Evolutionary conservation across 306 rosid genomes (phyloP).

Genomic region (Carpinus viminea): DNA sequence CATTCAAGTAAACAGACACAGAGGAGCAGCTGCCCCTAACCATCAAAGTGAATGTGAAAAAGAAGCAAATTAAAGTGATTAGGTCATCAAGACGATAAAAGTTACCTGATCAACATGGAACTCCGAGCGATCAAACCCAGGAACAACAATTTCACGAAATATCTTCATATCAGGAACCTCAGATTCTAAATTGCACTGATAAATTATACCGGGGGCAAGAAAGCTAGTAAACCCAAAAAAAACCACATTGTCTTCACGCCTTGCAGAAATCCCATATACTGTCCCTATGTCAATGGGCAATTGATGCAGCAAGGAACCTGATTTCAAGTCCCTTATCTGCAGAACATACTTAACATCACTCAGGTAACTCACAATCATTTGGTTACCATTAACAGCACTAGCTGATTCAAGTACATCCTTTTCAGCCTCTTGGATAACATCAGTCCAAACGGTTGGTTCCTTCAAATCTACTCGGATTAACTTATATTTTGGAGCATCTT

Average conservation of each 20-base stretch:
- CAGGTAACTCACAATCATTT: constrained; percentile 78
- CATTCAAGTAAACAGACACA: constrained; percentile 9
- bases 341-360: constrained; percentile 85
- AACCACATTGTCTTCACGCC: constrained; percentile 63
- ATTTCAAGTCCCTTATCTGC: constrained; percentile 79
- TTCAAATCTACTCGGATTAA: constrained; percentile 76
- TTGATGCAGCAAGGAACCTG: constrained; percentile 77
- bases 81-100: background rate
- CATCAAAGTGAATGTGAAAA: constrained; percentile 7
- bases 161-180: constrained; percentile 69
- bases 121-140: constrained; percentile 76
- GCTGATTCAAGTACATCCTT: constrained; percentile 86
- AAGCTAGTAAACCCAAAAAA: constrained; percentile 83
- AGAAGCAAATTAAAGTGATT: constrained; percentile 6
- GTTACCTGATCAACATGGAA: constrained; percentile 77
- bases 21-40: background rate
- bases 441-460: constrained; percentile 73
- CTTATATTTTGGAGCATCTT: constrained; percentile 92
- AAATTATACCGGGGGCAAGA: constrained; percentile 82
- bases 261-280: constrained; percentile 66
- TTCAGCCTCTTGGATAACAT: constrained; percentile 70
- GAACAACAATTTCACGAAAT: constrained; percentile 75
- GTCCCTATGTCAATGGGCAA: constrained; percentile 91
- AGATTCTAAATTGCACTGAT: constrained; percentile 66
- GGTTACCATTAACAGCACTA: constrained; percentile 71